These are phyloP conservation scores for Metarhizium album DNA, from an alignment of 2,329 filamentous ascomycete species.

Conservation along the genomic window DNA sequence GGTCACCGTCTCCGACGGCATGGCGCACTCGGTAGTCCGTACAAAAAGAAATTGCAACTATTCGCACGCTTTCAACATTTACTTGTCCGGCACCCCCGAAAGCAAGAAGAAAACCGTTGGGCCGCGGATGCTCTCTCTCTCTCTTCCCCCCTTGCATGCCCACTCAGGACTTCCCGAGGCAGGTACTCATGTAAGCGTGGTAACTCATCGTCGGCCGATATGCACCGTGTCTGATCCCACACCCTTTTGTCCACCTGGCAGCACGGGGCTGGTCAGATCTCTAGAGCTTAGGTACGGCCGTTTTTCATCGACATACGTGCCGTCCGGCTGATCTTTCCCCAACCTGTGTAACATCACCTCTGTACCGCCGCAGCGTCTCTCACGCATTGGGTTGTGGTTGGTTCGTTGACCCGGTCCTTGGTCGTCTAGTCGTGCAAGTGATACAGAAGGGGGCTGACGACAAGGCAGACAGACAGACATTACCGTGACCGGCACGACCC, in stretches of 20 bases:
- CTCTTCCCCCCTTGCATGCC: slow-evolving; percentile 12
- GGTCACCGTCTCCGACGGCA: neutral
- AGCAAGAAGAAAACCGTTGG: neutral
- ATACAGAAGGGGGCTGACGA: neutral
- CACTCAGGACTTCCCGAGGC: slow-evolving; percentile 7
- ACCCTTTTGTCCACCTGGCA: slow-evolving; percentile 2
- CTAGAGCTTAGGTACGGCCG: slow-evolving; percentile 2
- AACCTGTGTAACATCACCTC: neutral
- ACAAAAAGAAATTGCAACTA: neutral
- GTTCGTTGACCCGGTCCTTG: neutral
- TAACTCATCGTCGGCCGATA: neutral
- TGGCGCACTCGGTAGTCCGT: neutral
- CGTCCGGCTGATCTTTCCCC: neutral
- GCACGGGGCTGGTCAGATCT: slow-evolving; percentile 5
- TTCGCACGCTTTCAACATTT: neutral
- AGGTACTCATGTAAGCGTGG: neutral
- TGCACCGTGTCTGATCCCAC: neutral
- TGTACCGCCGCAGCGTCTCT: neutral
- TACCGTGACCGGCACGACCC: too few species aligned
- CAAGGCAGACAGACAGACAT: neutral
- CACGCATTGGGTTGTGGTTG: neutral
- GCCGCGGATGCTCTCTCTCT: too few species aligned
- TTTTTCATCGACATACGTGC: neutral
- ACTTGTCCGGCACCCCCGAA: too few species aligned
- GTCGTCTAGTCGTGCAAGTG: too few species aligned